Base-by-base conservation (phyloP, 345 rosid genomes). In the Salix purpurea region DNA sequence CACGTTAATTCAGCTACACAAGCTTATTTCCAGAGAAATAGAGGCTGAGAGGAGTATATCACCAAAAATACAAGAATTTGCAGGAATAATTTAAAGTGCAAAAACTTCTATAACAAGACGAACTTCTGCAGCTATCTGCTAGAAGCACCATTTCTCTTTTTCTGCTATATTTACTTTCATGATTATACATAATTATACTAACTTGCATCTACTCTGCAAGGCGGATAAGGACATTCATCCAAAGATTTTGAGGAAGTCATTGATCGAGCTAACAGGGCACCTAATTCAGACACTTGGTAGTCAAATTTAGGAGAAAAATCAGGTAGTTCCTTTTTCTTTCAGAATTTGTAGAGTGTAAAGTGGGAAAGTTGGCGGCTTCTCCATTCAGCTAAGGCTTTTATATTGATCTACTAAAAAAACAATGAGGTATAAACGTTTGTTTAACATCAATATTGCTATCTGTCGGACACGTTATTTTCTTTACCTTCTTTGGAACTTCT, bases 231-330 rank as follows among this genome's bases (percentile, higher is more conserved):
- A 83, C 3, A 67, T 79, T 72, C 84, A 77, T 48, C 81, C 80
- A 36, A 77, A 76, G 82, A 84, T 74, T 70, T 66, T 84, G 77
- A 83, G 66, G 62, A 90, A 85, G 61, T 75, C 80, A 2, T 74
- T 87, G 82, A 78, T 74, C 28, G 73, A 80, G 79, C 75, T 88
- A 54, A 69, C 82, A 42, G 62, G 18, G 36, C 26, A 69, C n/a
- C 46, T 5, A 19, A 39, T 50, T 65, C 65, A 37, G 76, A 65
- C 71, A 61, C 4, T 10, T 23, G 8, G 28, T 16, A 7, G 40
- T 50, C n/a, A 28, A 71, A 52, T 72, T 34, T 54, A 52, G 42
- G 14, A 73, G 61, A 42, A 34, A 34, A 34, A 37, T n/a, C 62
- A 42, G 67, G 65, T 18, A 23, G 37, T 18, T 7, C 34, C 15